Base-by-base conservation (phyloP, 805 yeast genomes). In the Zygosaccharomyces bailii region DNA sequence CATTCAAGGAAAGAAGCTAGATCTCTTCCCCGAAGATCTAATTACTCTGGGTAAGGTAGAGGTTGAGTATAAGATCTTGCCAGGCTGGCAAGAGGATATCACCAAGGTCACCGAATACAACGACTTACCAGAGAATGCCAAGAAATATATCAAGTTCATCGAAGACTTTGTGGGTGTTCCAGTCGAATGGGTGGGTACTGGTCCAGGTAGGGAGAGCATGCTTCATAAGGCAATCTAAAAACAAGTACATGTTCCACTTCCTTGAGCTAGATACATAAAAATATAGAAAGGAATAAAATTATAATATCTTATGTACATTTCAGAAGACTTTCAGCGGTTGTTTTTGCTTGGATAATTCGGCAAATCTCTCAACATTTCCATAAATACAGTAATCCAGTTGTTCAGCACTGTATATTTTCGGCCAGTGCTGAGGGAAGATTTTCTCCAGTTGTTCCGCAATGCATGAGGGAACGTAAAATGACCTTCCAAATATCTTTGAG, bases 121-220 rank as follows among this genome's bases (percentile, higher is more conserved):
- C 18, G 95, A 87, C 35, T 76, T 93, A 61, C 99, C 99, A 38
- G 82, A 74, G 63, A 84, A 86, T 56, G 96, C 98, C 38, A 79
- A 86, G 73, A 78, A 77, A 53, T 93, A 93, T 70, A 75, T 93
- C 68, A 74, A 77, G 55, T 93, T 69, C 66, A 91, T 93, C 60
- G 98, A 89, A 70, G 83, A 88, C 52, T 90, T 76, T 61, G 73
- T 90, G 50, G 75, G 76, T 39, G 91, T 87, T 46, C 96, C 95
- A 45, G 77, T 93, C 52, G 85, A 84, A 66, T 93, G 97, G 97
- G 93, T 93, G 50, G 99, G 99, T 65, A 93, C 96, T 46, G 99
- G 99, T 51, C 97, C 99, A 52, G 96, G 88, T 43, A 86, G 98
- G 73, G 95, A 85, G 45, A 81, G 90, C 29, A 90, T 89, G 96